phyloP scores from a whole-genome alignment of 163 green algal genomes.

The Trebouxiophyceae sp. region DNA sequence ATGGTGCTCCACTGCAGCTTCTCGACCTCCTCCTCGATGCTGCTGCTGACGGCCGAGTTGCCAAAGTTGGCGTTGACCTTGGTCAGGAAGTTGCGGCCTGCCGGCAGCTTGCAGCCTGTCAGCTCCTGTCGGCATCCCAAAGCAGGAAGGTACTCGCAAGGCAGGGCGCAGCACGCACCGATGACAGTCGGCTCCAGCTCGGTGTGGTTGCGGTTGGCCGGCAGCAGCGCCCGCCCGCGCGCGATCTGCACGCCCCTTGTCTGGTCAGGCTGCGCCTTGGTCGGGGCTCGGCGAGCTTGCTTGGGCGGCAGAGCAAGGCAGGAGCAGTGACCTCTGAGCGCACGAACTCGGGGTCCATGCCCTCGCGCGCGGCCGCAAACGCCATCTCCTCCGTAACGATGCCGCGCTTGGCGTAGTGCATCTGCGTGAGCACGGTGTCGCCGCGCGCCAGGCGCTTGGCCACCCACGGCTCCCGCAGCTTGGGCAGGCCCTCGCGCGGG shows the following conservation, averaged over 20 bases:
- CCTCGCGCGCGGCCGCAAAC: conserved; percentile 76
- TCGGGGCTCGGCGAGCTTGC: too few species aligned
- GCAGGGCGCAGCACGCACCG: conserved; percentile 43
- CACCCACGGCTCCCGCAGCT: conserved; percentile 73
- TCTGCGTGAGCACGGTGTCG: conserved; percentile 66
- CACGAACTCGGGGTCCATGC: conserved; percentile 85
- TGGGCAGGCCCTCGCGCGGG: conserved; percentile 67
- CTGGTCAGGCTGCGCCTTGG: neutral
- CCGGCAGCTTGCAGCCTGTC: neutral
- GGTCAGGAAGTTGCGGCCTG: conserved; percentile 79
- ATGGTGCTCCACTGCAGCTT: conserved; percentile 94
- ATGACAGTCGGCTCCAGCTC: conserved; percentile 93
- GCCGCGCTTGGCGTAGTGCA: conserved; percentile 79
- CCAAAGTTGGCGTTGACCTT: conserved; percentile 98
- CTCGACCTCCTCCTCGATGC: conserved; percentile 95
- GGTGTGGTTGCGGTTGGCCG: conserved; percentile 85
- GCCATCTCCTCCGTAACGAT: conserved; percentile 93
- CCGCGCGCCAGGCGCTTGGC: conserved; percentile 45
- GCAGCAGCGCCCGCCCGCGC: conserved; percentile 91
- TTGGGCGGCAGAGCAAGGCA: neutral
- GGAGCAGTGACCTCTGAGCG: conserved; percentile 58
- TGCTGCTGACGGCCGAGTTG: conserved; percentile 80
- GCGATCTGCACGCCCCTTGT: conserved; percentile 53
- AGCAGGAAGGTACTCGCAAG: too few species aligned
- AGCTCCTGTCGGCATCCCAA: too few species aligned